Conservation (phyloP, 2,329 filamentous ascomycete species). For the Endoconidiophora polonica region DNA sequence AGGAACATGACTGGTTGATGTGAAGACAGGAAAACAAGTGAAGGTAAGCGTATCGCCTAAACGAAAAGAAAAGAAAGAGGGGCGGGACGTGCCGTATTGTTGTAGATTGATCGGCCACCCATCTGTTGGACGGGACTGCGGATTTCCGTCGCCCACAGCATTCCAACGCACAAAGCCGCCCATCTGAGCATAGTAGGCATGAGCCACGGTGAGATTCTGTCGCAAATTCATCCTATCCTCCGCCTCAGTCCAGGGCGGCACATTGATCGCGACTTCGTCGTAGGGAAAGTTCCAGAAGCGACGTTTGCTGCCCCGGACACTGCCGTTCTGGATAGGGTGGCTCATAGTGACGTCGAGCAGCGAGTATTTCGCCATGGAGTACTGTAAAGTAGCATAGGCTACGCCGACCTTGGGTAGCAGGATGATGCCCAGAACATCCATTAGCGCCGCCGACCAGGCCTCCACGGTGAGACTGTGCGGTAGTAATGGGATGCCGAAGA, state of each 20-base stretch:
- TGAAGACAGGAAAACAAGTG: background rate
- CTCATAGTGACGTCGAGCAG: background rate
- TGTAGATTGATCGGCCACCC: background rate
- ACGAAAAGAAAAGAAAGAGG: background rate
- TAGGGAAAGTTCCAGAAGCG: slow-evolving; percentile 1
- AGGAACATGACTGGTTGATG: slow-evolving; percentile 1
- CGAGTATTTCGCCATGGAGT: background rate
- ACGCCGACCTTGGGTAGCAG: slow-evolving; percentile 2
- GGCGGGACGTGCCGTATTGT: background rate
- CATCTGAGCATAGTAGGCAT: slow-evolving; percentile 19
- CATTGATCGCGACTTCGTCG: background rate
- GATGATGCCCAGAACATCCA: background rate
- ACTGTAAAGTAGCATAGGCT: background rate
- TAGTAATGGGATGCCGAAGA: background rate
- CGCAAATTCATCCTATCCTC: background rate
- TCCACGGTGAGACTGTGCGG: background rate
- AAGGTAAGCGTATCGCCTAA: background rate
- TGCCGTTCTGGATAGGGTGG: background rate
- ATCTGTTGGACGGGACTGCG: background rate
- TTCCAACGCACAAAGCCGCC: slow-evolving; percentile 17
- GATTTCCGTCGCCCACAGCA: background rate
- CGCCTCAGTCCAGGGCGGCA: background rate
- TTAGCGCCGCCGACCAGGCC: background rate
- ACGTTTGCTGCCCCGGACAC: background rate
- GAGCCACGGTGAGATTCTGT: slow-evolving; percentile 17